A percentile compares a stretch with the other conserved stretches of the same genome.
Evolutionary conservation across 495 filamentous ascomycete species (phyloP).

Genomic region (Lentithecium fluviatile): DNA sequence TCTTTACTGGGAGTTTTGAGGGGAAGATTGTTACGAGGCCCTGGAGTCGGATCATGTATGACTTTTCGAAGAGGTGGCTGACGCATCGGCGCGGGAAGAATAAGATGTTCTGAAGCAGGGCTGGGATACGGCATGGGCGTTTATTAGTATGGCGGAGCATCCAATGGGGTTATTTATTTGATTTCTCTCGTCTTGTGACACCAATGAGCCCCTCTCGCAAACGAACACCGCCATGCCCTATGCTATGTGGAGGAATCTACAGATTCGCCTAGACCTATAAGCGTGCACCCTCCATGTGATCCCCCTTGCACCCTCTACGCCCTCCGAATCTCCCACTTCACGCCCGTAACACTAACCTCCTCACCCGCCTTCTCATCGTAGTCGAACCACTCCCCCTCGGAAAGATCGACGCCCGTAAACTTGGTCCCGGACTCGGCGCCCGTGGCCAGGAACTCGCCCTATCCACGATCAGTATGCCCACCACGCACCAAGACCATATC

Average conservation of each 20-base stretch:
- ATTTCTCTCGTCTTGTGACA: no score
- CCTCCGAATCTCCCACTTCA: slow-evolving; percentile 81
- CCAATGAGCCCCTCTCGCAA: no score
- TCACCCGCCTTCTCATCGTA: slow-evolving; percentile 74
- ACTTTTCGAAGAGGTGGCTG: slow-evolving; percentile 24
- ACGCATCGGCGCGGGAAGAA: slow-evolving; percentile 8
- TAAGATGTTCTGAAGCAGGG: background rate
- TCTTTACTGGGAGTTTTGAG: slow-evolving; percentile 53
- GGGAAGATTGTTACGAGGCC: slow-evolving; percentile 32
- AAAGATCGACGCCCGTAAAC: slow-evolving; percentile 76
- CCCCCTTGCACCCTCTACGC: slow-evolving; percentile 44
- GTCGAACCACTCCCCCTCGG: slow-evolving; percentile 87
- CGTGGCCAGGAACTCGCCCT: slow-evolving; percentile 88
- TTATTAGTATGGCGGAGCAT: no score
- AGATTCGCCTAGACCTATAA: no score
- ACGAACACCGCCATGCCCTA: no score
- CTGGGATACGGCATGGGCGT: background rate
- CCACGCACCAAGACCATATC: background rate
- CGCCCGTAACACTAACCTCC: slow-evolving; percentile 86
- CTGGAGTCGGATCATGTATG: slow-evolving; percentile 25
- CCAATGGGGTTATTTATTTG: no score
- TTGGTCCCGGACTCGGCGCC: slow-evolving; percentile 74
- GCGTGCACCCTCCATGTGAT: no score
- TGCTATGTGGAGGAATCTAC: no score
- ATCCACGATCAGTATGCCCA: background rate